These are phyloP conservation scores for Zopfochytrium polystomum DNA, from an alignment of 371 early-diverging fungal species.

Conservation along the genomic window DNA sequence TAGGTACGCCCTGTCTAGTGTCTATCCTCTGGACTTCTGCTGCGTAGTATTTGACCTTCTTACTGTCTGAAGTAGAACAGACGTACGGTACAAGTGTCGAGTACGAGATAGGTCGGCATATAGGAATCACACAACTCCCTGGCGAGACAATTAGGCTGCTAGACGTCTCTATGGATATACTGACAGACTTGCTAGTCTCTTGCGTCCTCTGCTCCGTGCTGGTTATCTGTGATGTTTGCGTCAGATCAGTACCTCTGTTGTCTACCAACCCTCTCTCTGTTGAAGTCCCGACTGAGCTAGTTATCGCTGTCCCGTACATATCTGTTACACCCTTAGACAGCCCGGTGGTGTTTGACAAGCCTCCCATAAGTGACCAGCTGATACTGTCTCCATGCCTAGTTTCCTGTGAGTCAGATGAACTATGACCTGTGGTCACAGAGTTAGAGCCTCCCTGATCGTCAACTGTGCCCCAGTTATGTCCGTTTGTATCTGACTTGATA, in stretches of 20 bases:
- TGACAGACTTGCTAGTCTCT: not conserved
- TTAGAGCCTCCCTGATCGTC: too few species aligned
- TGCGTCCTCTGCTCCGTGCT: not conserved
- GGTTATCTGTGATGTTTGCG: not conserved
- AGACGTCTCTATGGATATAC: not conserved
- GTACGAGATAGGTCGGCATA: too few species aligned
- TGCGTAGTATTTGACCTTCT: too few species aligned
- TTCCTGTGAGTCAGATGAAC: too few species aligned
- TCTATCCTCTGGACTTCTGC: too few species aligned
- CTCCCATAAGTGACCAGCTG: not conserved
- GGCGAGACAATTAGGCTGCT: not conserved
- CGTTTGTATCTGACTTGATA: too few species aligned
- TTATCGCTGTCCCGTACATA: not conserved
- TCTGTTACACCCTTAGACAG: not conserved
- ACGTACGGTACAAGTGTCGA: not conserved
- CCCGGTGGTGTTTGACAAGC: not conserved
- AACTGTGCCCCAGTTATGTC: too few species aligned
- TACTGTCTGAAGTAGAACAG: not conserved
- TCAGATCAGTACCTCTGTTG: not conserved
- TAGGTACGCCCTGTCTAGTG: too few species aligned
- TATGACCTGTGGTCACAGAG: too few species aligned
- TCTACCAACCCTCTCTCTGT: not conserved
- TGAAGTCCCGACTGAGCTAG: not conserved
- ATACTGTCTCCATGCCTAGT: not conserved
- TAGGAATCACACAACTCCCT: not conserved